A percentile compares a stretch with the other conserved stretches of the same genome.
These are phyloP conservation scores for Pseudopithomyces chartarum DNA, from an alignment of 2,329 filamentous ascomycete genomes.

Conservation along the genomic window DNA sequence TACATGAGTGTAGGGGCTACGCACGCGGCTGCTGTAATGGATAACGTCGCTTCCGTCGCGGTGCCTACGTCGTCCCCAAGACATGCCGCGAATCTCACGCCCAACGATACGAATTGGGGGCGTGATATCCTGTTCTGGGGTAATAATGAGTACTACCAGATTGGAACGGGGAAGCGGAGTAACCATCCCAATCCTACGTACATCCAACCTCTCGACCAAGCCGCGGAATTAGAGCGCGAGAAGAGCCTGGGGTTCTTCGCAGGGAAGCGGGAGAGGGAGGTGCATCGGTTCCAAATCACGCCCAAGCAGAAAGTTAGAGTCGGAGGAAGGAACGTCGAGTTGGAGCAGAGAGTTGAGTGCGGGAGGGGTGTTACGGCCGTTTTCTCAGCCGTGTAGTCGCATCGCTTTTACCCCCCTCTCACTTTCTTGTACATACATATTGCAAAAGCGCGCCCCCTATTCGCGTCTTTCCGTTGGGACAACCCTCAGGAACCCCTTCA, in stretches of 20 bases:
- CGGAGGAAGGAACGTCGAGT: conserved; percentile 70
- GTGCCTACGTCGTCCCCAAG: conserved; percentile 51
- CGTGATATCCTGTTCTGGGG: conserved; percentile 93
- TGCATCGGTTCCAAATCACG: conserved; percentile 80
- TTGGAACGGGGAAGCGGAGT: conserved; percentile 87
- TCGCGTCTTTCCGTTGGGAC: too few relatives aligned
- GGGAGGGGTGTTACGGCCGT: conserved; percentile 81
- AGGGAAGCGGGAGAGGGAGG: conserved; percentile 61
- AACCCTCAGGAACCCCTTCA: too few relatives aligned
- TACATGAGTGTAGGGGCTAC: conserved; percentile 76
- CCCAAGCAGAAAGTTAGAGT: conserved; percentile 73
- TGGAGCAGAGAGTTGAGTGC: conserved; percentile 89
- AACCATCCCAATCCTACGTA: conserved; percentile 78
- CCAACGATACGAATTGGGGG: conserved; percentile 84
- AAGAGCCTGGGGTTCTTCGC: conserved; percentile 14
- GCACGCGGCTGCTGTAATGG: conserved; percentile 82
- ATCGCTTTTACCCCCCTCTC: too few relatives aligned
- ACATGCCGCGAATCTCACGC: conserved; percentile 26
- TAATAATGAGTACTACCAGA: conserved; percentile 90
- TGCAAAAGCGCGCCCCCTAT: too few relatives aligned
- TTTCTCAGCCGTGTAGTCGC: conserved; percentile 64
- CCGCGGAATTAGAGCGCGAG: conserved; percentile 54
- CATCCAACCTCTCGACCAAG: conserved; percentile 74
- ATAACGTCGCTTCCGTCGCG: conserved; percentile 73
- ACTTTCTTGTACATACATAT: too few relatives aligned